Base-by-base conservation (phyloP, 495 filamentous ascomycete genomes). In the Hypoxylon lienhwacheense region DNA sequence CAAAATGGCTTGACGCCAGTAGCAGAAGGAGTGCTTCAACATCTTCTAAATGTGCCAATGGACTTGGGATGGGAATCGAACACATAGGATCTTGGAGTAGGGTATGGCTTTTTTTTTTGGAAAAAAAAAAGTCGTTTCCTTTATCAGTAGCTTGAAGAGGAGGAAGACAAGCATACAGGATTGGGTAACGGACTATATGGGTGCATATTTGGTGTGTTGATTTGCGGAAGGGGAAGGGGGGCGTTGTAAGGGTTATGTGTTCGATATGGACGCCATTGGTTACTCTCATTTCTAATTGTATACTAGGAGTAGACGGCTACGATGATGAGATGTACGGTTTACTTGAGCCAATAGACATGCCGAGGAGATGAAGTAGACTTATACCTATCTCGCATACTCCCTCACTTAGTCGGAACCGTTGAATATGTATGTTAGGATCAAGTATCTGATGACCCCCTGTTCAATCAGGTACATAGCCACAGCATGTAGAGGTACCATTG, bases 1-100 rank as follows among this genome's bases (percentile, higher is more conserved):
- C 69, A 72, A 42, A 57, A 49, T 25, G 76, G 68, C 5, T 74
- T 80, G 71, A 78, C 76, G 14, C 77, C 77, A 20, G 70, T 74
- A 1, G 69, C 70, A 3, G 73, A 80, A 17, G 74, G 77, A 0
- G 68, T 81, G 12, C 66, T 81, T 11, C 70, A 73, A 43, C 69
- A 74, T n/a, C 66, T 81, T 10, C 72, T 80, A 63, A 63, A 69
- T 8, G 72, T 77, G 24, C 59, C 68, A 5, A 73, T 78, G 65
- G 76, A 78, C 14, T 46, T 61, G 16, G 41, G 29, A 69, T 78
- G 64, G 73, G 74, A 24, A 52, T 69, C 47, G 49, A 52, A 28
- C 69, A 66, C 71, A 64, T 62, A 24, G 47, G 29, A 31, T 35
- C 26, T 17, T 40, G 26, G 5, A 12, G 31, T 37, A 22, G 17